phyloP scores from a whole-genome alignment of 75 land plant species.

The Cryptomeria japonica region DNA sequence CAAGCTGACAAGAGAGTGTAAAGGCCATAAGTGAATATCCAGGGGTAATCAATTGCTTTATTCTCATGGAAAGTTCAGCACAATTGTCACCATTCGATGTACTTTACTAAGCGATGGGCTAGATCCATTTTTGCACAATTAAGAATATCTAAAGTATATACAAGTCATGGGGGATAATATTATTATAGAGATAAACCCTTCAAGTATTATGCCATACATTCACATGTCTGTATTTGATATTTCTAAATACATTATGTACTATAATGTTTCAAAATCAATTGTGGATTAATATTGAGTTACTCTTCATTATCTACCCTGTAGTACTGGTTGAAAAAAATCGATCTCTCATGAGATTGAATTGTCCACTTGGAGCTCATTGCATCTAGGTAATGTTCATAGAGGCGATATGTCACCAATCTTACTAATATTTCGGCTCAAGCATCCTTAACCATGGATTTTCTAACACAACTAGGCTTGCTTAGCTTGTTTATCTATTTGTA shows the following conservation, averaged over 20 bases:
- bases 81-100: background rate
- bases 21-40: background rate
- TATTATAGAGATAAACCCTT: background rate
- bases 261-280: no score
- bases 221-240: background rate
- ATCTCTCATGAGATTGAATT: background rate
- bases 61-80: background rate
- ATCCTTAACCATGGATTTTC: background rate
- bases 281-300: background rate
- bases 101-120: background rate
- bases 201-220: background rate
- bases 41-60: background rate
- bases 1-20: background rate
- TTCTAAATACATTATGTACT: no score
- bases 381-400: background rate
- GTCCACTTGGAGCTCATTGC: background rate
- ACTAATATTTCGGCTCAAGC: background rate
- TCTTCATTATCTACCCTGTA: background rate
- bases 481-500: background rate
- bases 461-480: background rate
- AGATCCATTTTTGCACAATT: background rate
- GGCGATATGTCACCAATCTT: background rate
- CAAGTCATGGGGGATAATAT: background rate
- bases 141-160: background rate
- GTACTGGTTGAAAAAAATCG: no score